Evolutionary conservation across 192 early-diverging fungal species (phyloP).

Genomic region (Oehlia diaphana): DNA sequence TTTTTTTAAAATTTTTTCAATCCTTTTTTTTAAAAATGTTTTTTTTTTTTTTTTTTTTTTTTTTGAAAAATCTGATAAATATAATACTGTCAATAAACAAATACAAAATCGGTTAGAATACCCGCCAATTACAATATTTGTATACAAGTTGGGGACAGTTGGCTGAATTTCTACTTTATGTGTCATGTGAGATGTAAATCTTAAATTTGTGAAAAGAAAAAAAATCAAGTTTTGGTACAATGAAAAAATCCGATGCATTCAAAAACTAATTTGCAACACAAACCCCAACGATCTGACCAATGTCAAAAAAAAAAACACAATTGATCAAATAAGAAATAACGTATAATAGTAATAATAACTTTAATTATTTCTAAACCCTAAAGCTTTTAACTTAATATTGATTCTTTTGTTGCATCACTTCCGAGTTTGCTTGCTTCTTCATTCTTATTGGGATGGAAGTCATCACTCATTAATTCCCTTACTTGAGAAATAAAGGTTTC

Average conservation of each 20-base stretch:
- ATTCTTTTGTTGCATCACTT: background rate
- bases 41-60: no score
- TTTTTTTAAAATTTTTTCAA: no score
- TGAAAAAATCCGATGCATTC: constrained; percentile 14
- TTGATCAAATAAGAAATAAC: background rate
- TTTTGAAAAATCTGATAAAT: background rate
- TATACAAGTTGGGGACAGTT: background rate
- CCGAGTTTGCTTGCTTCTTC: background rate
- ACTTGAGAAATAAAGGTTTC: constrained; percentile 7
- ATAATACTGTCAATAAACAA: background rate
- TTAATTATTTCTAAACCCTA: background rate
- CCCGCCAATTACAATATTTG: background rate
- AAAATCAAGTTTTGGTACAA: constrained; percentile 16
- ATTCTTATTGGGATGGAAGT: background rate
- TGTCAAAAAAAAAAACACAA: constrained; percentile 4
- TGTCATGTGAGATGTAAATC: constrained; percentile 11
- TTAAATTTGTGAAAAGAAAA: background rate
- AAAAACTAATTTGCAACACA: background rate
- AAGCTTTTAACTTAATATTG: background rate
- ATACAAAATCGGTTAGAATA: background rate
- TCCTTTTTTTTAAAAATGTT: no score
- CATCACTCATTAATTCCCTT: constrained; percentile 1
- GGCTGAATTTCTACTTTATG: constrained; percentile 8
- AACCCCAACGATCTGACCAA: constrained; percentile 24
- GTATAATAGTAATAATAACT: constrained; percentile 1